Evolutionary conservation across 345 rosid genomes (phyloP).

Genomic region (Eucalyptus cloeziana): DNA sequence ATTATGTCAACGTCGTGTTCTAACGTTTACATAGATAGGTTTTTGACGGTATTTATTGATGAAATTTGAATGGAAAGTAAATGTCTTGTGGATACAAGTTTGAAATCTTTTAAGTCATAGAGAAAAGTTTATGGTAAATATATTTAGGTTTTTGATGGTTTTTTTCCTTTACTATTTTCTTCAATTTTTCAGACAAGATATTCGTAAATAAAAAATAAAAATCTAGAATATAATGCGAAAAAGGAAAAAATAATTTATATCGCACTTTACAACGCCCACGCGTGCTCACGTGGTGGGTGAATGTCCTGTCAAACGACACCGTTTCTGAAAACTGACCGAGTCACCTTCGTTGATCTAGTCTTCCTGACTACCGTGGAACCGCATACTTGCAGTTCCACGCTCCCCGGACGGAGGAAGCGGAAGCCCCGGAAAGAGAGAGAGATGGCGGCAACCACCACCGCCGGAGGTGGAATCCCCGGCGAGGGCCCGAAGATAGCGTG

Average conservation of each 20-base stretch:
- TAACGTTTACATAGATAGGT: rapidly evolving
- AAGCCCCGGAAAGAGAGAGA: not conserved
- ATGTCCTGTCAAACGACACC: not conserved
- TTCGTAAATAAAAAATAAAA: not conserved
- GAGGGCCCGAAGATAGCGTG: conserved; percentile 46
- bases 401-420: not conserved
- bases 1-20: rapidly evolving
- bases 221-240: not conserved
- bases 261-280: not conserved
- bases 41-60: rapidly evolving
- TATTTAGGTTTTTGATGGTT: no score
- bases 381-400: not conserved
- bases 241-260: not conserved
- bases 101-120: no score
- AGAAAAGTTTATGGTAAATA: no score
- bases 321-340: not conserved
- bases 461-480: not conserved
- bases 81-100: rapidly evolving
- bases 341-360: not conserved
- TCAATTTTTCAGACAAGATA: not conserved
- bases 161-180: not conserved
- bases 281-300: not conserved
- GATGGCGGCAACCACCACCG: not conserved
- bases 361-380: not conserved
- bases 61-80: no score